Evolutionary conservation across 208 protist species (phyloP), one percentile per base, ranked within the genome.

Genomic region (Zelonia costaricensis): DNA sequence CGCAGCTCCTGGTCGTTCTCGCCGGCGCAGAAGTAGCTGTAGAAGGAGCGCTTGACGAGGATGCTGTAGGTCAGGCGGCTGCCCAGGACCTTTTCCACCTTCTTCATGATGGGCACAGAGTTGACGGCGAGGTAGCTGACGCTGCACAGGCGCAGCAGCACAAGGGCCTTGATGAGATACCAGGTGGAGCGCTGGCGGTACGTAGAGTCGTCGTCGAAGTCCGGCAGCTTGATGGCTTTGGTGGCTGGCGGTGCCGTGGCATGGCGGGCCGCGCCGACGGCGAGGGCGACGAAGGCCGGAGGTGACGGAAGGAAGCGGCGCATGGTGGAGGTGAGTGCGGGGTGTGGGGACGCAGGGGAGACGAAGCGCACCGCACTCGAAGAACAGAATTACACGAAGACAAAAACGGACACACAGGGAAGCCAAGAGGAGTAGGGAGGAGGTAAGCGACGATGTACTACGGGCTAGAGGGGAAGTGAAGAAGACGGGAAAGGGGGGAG

Each of bases 21-120:
- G n/a, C 97, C 97, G 4, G 89, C 97, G 65, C 95, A 98, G 62
- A 98, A 98, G 64, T 98, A 95, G 45, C 63, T 60, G 62, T 97
- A 98, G 46, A 98, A 94, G n/a, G 93, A 97, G 28, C 67, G 47
- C 69, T 94, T 96, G 25, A 97, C 86, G 4, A 86, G 39, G 18
- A 89, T 49, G 25, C 78, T 76, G 64, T 96, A 90, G 0, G 91
- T 94, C 25, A 97, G 45, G 36, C 62, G 78, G 9, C 57, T 72
- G 30, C 92, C 94, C 1, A 97, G 30, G 9, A 94, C 64, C 48
- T 77, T 82, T 49, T 94, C 84, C 18, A 78, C 56, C 18, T 63
- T 33, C 54, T 86, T 87, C 74, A 96, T 84, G 27, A 97, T 46
- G 18, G 44, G 53, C 6, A 93, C 86, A 5, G 85, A 86, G 66